Conservation (phyloP, 768 basidiomycete species). For the Daedaleopsis nitida region DNA sequence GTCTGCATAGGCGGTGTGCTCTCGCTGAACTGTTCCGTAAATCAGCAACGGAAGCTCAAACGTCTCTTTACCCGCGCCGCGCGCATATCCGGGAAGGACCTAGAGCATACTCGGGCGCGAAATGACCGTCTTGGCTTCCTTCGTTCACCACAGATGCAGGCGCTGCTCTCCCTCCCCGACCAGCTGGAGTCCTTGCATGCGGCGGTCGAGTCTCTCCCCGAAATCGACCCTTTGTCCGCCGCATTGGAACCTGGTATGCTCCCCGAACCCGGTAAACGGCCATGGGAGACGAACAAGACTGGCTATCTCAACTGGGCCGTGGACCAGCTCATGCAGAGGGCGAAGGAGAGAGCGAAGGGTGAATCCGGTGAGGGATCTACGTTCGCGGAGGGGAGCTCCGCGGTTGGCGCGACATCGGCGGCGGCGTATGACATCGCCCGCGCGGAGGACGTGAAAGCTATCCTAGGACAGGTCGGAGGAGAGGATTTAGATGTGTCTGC, state of each 20-base stretch:
- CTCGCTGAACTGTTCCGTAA: neutral
- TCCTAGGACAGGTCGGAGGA: slow-evolving; percentile 16
- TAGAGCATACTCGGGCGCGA: slow-evolving; percentile 47
- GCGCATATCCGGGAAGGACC: slow-evolving; percentile 46
- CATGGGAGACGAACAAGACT: slow-evolving; percentile 74
- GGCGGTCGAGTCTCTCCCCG: slow-evolving; percentile 51
- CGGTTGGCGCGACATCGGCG: slow-evolving; percentile 21
- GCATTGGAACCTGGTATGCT: slow-evolving; percentile 16
- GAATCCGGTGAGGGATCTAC: slow-evolving; percentile 7
- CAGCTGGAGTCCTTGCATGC: slow-evolving; percentile 48
- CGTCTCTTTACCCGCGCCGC: slow-evolving; percentile 57
- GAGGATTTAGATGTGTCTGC: neutral
- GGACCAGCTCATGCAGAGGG: slow-evolving; percentile 46
- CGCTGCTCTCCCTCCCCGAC: slow-evolving; percentile 42
- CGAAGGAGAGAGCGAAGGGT: slow-evolving; percentile 26
- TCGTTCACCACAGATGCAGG: slow-evolving; percentile 40
- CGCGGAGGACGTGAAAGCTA: slow-evolving; percentile 24
- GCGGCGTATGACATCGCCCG: slow-evolving; percentile 22
- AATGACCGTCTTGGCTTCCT: slow-evolving; percentile 48
- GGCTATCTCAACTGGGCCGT: slow-evolving; percentile 84
- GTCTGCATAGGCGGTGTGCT: neutral
- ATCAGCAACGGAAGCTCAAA: slow-evolving; percentile 68
- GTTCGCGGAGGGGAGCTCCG: slow-evolving; percentile 24
- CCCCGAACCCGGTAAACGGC: slow-evolving; percentile 64
- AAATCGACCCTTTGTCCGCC: slow-evolving; percentile 23